A percentile compares a stretch with the other conserved stretches of the same genome.
phyloP scores from a whole-genome alignment of 345 rosid species.

The Eucalyptus leucophloia region DNA sequence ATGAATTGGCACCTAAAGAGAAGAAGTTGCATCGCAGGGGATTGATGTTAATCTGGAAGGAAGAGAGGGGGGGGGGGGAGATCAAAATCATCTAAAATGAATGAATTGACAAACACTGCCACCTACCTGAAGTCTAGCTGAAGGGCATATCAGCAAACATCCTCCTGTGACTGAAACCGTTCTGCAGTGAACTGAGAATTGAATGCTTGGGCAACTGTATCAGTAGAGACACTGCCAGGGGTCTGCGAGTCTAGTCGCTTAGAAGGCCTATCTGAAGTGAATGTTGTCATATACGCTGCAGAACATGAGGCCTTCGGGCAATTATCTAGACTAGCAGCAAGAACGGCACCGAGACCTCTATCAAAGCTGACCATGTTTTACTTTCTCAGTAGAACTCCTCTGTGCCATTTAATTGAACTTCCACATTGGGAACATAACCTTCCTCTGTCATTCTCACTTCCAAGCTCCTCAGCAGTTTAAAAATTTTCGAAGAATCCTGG shows the following conservation, averaged over 20 bases:
- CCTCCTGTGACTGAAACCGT: neutral
- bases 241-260: neutral
- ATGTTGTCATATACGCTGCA: neutral
- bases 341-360: neutral
- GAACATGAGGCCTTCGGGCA: neutral
- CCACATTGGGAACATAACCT: neutral
- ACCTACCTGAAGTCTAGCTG: neutral
- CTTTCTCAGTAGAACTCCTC: neutral
- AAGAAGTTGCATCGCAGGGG: neutral
- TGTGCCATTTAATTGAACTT: neutral
- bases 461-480: neutral
- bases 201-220: neutral
- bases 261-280: neutral
- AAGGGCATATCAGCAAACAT: neutral
- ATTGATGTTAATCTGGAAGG: neutral
- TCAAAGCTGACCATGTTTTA: neutral
- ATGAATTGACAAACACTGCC: neutral
- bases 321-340: neutral
- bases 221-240: neutral
- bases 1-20: neutral
- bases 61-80: fast-evolving
- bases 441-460: neutral
- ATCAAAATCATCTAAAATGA: neutral
- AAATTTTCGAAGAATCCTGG: neutral
- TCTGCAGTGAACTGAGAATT: neutral